Base-by-base conservation (phyloP, 495 filamentous ascomycete species). In the Rhizodiscina lignyota region DNA sequence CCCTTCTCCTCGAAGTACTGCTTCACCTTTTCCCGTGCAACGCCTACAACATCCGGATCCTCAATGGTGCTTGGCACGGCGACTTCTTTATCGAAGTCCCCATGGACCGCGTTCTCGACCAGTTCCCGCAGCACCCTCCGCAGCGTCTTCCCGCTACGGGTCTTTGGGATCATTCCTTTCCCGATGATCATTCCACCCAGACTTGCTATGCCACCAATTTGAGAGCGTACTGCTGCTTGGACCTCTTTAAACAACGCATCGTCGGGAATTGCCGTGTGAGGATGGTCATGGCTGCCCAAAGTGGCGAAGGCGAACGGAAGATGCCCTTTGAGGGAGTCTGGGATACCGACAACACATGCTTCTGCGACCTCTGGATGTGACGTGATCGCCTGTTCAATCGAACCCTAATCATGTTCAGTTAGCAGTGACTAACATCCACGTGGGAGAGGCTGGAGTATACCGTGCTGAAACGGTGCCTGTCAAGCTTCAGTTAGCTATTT, bases 91-190 rank as follows among this genome's bases (percentile, higher is more conserved):
- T 62, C 60, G 47, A 64, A 74, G 8, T 66, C 59, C 1, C 64
- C 68, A 31, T 60, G 38, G 4, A 57, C 64, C 2, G 51, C 62
- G 45, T 73, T 61, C 54, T 94, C 86, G 2, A 92, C 51, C 40
- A 94, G 52, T 57, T 89, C 83, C 31, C 76, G 64, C 57, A 93
- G 48, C 20, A 89, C 81, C 37, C 86, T 62, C 11, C 87, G 61
- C 38, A 93, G 48, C 19, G 80, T 92, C 68, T 94, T 94, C 3
- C 86, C 86, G 18, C 74, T 81, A 17, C 86, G 57, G 20, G 85
- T 94, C 61, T 84, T 86, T 4, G 86, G 85, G 34, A 94, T 92
- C 70, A 92, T 85, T n/a, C 77, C 81, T 27, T 71, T 70, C 5
- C 82, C 79, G 41, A 79, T 72, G 21, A 93, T 82, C 45, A 93